phyloP scores from a whole-genome alignment of 108 stramenopile genomes.

The Skeletonema marinoi region DNA sequence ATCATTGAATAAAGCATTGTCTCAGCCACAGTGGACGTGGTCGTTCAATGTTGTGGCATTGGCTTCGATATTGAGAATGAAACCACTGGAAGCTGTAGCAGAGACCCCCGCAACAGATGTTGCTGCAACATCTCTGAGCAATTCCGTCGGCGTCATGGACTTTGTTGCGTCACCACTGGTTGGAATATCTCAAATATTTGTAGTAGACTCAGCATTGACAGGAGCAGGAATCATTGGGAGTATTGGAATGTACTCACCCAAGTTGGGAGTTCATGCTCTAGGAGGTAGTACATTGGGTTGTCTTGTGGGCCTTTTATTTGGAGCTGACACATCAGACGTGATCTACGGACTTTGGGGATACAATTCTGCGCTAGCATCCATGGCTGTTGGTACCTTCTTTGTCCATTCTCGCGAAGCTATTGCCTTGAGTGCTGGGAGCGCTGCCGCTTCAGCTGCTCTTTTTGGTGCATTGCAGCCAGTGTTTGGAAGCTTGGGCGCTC shows the following conservation, averaged over 20 bases:
- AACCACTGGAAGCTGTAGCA: slow-evolving; percentile 47
- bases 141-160: slow-evolving; percentile 1
- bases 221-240: slow-evolving; percentile 56
- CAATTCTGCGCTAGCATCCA: slow-evolving; percentile 72
- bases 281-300: slow-evolving; percentile 59
- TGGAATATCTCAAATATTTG: slow-evolving; percentile 87
- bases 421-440: slow-evolving; percentile 60
- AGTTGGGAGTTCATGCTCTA: slow-evolving; percentile 65
- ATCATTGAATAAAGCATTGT: slow-evolving; percentile 53
- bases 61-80: slow-evolving; percentile 55
- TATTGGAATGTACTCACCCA: slow-evolving; percentile 55
- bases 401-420: slow-evolving; percentile 57
- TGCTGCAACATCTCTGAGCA: slow-evolving; percentile 5
- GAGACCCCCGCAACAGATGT: not conserved
- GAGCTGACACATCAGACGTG: slow-evolving; percentile 55
- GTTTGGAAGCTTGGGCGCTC: slow-evolving; percentile 61
- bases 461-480: slow-evolving; percentile 72
- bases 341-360: slow-evolving; percentile 73
- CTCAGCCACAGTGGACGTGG: slow-evolving; percentile 79
- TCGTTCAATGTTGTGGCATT: slow-evolving; percentile 79
- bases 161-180: slow-evolving; percentile 50
- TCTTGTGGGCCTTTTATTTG: slow-evolving; percentile 41
- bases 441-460: slow-evolving; percentile 67
- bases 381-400: slow-evolving; percentile 83
- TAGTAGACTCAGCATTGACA: slow-evolving; percentile 65